phyloP scores from a whole-genome alignment of 192 early-diverging fungal species.

The Coemansia sp. region DNA sequence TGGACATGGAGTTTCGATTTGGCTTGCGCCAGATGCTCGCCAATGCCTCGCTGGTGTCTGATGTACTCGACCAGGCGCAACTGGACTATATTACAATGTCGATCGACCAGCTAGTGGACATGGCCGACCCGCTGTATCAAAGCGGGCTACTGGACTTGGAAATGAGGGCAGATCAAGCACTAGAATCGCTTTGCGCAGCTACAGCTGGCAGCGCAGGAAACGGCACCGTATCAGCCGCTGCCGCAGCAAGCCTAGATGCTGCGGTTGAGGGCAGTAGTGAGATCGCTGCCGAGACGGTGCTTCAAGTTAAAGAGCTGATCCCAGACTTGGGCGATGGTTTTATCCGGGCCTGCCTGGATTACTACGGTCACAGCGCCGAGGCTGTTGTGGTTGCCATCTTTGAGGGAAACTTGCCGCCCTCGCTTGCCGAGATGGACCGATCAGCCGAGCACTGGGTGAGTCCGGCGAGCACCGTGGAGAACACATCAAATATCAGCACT shows the following conservation, averaged over 20 bases:
- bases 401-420: slow-evolving; percentile 70
- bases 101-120: slow-evolving; percentile 68
- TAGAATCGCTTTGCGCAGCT: neutral
- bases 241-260: neutral
- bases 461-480: neutral
- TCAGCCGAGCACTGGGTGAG: slow-evolving; percentile 24
- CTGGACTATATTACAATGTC: slow-evolving; percentile 65
- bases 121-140: slow-evolving; percentile 53
- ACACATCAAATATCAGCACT: neutral
- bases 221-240: neutral
- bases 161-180: slow-evolving; percentile 23
- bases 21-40: slow-evolving; percentile 60
- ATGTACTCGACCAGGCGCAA: slow-evolving; percentile 54
- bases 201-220: slow-evolving; percentile 5
- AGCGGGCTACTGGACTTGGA: slow-evolving; percentile 12
- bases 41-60: slow-evolving; percentile 10
- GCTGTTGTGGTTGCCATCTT: slow-evolving; percentile 75
- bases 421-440: slow-evolving; percentile 68
- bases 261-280: neutral
- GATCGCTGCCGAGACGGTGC: slow-evolving; percentile 64
- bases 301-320: slow-evolving; percentile 84
- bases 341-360: slow-evolving; percentile 80
- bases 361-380: slow-evolving; percentile 68
- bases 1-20: slow-evolving; percentile 81
- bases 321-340: slow-evolving; percentile 89